phyloP scores from a whole-genome alignment of 306 rosid species.

The Cucurbita argyrosperma region DNA sequence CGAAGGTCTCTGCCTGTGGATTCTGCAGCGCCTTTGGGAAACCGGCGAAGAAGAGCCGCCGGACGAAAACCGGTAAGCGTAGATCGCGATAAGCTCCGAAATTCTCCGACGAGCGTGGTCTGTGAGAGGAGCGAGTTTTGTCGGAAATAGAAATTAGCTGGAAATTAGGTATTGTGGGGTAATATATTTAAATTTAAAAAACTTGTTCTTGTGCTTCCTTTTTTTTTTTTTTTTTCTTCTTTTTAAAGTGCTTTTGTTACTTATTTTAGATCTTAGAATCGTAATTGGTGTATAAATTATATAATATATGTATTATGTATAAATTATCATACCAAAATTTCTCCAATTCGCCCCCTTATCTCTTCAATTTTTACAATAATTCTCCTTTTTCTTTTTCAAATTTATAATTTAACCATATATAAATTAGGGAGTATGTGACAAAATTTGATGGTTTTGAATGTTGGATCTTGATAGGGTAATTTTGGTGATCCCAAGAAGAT shows the following conservation, averaged over 20 bases:
- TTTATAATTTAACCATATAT: too few relatives aligned
- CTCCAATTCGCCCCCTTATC: neutral
- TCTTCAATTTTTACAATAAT: neutral
- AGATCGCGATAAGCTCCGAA: constrained; percentile 21
- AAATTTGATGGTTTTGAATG: neutral
- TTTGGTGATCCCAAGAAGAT: constrained; percentile 3
- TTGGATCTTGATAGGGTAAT: neutral
- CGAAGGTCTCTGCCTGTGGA: constrained; percentile 66
- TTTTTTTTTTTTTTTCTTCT: neutral
- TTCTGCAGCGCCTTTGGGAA: constrained; percentile 48
- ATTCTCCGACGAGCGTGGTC: neutral
- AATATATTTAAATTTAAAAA: neutral
- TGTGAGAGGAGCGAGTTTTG: neutral
- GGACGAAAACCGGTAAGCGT: constrained; percentile 27
- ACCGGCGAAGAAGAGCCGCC: constrained; percentile 19
- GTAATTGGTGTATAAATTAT: neutral
- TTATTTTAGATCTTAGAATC: neutral
- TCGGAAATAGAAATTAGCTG: neutral
- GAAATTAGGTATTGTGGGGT: neutral
- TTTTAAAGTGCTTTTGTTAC: neutral
- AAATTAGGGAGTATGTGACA: neutral
- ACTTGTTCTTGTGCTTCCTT: neutral
- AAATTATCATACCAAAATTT: neutral
- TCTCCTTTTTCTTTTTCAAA: too few relatives aligned
- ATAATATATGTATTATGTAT: neutral